Percentiles rank a stretch among this genome's conserved stretches.
These are phyloP conservation scores for Leishmania mexicana DNA, from an alignment of 208 protist genomes.

Conservation along the genomic window DNA sequence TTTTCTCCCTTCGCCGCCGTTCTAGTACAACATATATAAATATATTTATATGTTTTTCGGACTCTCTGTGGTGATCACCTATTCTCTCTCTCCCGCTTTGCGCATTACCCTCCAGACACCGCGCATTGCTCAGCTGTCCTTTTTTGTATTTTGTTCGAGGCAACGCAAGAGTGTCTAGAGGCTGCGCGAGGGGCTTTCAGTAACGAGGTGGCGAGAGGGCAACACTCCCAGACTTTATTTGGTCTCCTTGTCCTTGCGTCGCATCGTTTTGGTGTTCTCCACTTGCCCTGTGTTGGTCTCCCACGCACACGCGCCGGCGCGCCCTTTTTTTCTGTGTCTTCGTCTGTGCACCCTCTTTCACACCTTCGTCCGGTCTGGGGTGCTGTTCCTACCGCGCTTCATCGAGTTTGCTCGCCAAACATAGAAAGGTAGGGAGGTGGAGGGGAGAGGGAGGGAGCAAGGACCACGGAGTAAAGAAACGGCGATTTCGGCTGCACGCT, in stretches of 20 bases:
- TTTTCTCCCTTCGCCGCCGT: not conserved
- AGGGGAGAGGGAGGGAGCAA: too few relatives aligned
- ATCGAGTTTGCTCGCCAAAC: not conserved
- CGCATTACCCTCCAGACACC: not conserved
- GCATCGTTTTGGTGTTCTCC: not conserved
- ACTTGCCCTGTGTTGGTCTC: constrained; percentile 1
- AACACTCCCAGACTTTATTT: not conserved
- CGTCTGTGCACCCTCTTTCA: not conserved
- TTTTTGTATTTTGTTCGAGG: not conserved
- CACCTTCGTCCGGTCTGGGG: not conserved
- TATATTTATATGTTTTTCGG: not conserved
- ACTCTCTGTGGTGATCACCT: not conserved
- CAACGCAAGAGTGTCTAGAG: not conserved
- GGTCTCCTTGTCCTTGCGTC: not conserved
- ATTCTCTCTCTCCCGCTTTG: not conserved
- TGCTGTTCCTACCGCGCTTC: not conserved
- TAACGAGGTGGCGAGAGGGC: not conserved
- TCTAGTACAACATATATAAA: not conserved
- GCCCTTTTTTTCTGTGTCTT: not conserved
- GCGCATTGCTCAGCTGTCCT: not conserved
- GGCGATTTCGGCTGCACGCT: not conserved
- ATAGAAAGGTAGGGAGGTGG: not conserved
- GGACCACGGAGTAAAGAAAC: not conserved
- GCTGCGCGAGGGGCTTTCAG: not conserved
- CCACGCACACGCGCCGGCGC: constrained; percentile 4